phyloP scores from a whole-genome alignment of 2,329 filamentous ascomycete species.

The Calonectria pseudoreteaudii region DNA sequence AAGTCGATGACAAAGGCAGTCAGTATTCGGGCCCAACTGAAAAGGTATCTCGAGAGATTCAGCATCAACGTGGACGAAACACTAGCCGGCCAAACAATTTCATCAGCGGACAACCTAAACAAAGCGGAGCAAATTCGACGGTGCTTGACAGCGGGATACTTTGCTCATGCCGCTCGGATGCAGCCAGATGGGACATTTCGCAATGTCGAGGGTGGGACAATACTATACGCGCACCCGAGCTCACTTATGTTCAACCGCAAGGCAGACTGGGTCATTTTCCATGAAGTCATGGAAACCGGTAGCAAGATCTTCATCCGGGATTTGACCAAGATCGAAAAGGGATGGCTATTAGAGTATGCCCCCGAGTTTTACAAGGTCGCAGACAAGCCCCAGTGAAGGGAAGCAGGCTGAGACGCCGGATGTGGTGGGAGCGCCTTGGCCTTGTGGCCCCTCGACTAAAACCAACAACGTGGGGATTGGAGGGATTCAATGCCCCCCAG shows the following conservation, averaged over 20 bases:
- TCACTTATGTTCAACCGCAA: constrained; percentile 97
- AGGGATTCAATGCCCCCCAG: constrained; percentile 13
- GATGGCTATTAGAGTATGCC: constrained; percentile 92
- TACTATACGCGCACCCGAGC: constrained; percentile 88
- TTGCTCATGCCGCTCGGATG: constrained; percentile 94
- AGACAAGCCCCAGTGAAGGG: constrained; percentile 40
- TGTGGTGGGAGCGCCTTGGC: constrained; percentile 9
- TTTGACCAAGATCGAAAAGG: constrained; percentile 91
- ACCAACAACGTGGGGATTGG: constrained; percentile 16
- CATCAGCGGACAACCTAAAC: constrained; percentile 43
- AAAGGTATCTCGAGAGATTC: constrained; percentile 88
- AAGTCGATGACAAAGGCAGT: constrained; percentile 85
- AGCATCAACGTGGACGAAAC: constrained; percentile 77
- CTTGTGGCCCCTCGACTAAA: background rate
- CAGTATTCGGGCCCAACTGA: constrained; percentile 87
- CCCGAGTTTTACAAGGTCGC: constrained; percentile 81
- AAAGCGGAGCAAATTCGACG: constrained; percentile 81
- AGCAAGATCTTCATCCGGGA: constrained; percentile 92
- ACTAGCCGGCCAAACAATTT: constrained; percentile 51
- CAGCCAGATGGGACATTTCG: constrained; percentile 91
- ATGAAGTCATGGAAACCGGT: constrained; percentile 90
- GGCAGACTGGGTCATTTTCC: constrained; percentile 96
- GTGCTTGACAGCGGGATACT: constrained; percentile 91
- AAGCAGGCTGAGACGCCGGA: constrained; percentile 16
- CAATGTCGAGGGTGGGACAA: constrained; percentile 83